phyloP scores from a whole-genome alignment of 164 flowering plant genomes.

The Amborella trichopoda region DNA sequence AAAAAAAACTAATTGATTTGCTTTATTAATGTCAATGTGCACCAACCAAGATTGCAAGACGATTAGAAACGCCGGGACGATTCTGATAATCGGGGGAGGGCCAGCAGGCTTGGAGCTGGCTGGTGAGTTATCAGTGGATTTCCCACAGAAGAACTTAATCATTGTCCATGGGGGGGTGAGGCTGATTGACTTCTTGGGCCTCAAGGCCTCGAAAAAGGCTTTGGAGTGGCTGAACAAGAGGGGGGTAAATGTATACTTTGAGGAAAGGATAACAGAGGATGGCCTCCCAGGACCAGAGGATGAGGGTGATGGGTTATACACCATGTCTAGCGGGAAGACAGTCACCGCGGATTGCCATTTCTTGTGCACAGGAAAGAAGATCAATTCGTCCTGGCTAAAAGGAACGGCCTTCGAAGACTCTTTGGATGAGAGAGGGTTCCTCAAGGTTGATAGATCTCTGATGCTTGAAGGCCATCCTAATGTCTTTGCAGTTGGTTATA shows the following conservation, averaged over 20 bases:
- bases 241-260: constrained; percentile 51
- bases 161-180: constrained; percentile 58
- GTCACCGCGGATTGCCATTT: constrained; percentile 57
- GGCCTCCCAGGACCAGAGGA: constrained; percentile 9
- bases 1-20: no score
- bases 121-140: constrained; percentile 67
- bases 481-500: constrained; percentile 66
- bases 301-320: constrained; percentile 17
- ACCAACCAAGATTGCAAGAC: constrained; percentile 37
- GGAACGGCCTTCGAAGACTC: constrained; percentile 31
- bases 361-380: constrained; percentile 46
- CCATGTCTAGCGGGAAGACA: constrained; percentile 38
- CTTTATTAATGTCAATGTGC: no score
- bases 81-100: constrained; percentile 75
- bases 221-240: constrained; percentile 52
- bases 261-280: constrained; percentile 28
- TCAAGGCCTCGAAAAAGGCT: constrained; percentile 50
- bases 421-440: constrained; percentile 41
- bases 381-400: constrained; percentile 47
- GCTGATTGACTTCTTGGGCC: constrained; percentile 58
- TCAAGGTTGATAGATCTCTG: constrained; percentile 54
- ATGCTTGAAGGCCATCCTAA: constrained; percentile 50
- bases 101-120: constrained; percentile 87
- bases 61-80: constrained; percentile 45
- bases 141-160: constrained; percentile 48